Evolutionary conservation across 768 basidiomycete species (phyloP).

Genomic region (Fibroporia radiculosa): DNA sequence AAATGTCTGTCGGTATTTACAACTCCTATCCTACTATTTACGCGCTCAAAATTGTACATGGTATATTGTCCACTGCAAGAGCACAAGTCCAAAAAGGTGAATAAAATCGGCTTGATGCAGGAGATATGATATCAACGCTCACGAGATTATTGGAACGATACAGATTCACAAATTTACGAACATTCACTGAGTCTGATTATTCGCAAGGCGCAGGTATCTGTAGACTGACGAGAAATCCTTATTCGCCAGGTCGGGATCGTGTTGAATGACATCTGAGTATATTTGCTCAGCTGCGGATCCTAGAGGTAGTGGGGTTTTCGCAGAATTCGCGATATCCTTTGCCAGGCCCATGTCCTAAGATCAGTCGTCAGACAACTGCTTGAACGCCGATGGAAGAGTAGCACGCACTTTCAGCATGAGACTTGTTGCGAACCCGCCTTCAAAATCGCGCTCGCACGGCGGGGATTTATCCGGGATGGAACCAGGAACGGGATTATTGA

Average conservation of each 20-base stretch:
- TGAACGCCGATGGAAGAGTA: not conserved
- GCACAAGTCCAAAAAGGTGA: too few species aligned
- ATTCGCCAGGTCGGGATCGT: constrained; percentile 49
- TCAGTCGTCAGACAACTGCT: not conserved
- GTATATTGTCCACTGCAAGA: too few species aligned
- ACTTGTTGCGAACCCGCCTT: constrained; percentile 78
- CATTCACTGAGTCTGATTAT: constrained; percentile 2
- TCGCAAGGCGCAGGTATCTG: constrained; percentile 39
- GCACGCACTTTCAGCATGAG: constrained; percentile 72
- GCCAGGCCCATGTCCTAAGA: constrained; percentile 81
- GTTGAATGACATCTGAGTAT: constrained; percentile 48
- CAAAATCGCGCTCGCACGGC: constrained; percentile 76
- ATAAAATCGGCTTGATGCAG: too few species aligned
- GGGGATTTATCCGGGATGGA: constrained; percentile 66
- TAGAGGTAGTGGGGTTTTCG: constrained; percentile 50
- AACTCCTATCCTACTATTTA: too few species aligned
- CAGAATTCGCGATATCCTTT: constrained; percentile 45
- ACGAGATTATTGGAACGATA: too few species aligned
- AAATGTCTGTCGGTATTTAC: too few species aligned
- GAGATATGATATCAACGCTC: too few species aligned
- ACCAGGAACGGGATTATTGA: constrained; percentile 82
- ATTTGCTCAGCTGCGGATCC: constrained; percentile 56
- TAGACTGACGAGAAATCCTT: constrained; percentile 85
- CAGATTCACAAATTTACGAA: too few species aligned
- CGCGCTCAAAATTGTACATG: too few species aligned